Evolutionary conservation across 352 stramenopile genomes (phyloP).

Genomic region (Blastocystis sp.): DNA sequence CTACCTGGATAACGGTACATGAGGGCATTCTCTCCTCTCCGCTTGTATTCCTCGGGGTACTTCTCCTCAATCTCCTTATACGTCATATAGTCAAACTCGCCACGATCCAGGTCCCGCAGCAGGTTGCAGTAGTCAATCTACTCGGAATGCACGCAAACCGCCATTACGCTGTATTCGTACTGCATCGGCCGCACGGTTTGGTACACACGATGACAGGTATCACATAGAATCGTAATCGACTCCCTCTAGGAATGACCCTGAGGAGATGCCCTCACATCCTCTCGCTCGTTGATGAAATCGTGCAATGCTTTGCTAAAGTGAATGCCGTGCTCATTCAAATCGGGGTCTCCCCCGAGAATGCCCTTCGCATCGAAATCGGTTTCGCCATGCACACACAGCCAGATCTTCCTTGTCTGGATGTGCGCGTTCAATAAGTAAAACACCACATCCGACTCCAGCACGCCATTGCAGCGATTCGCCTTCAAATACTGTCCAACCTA

Average conservation of each 20-base stretch:
- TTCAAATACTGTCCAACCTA: constrained; percentile 29
- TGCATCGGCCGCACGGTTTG: background rate
- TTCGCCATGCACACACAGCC: constrained; percentile 81
- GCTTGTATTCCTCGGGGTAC: constrained; percentile 83
- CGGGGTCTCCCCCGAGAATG: constrained; percentile 74
- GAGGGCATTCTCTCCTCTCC: constrained; percentile 82
- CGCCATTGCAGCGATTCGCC: constrained; percentile 72
- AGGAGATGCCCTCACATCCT: constrained; percentile 64
- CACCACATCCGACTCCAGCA: constrained; percentile 73
- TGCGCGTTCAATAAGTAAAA: constrained; percentile 82
- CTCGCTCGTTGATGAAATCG: constrained; percentile 81
- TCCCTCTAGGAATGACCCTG: background rate
- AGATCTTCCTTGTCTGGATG: constrained; percentile 81
- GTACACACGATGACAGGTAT: background rate
- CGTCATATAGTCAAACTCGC: constrained; percentile 83
- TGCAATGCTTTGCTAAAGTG: constrained; percentile 79
- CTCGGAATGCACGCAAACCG: background rate
- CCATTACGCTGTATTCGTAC: constrained; percentile 59
- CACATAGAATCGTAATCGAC: constrained; percentile 18
- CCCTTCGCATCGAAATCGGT: constrained; percentile 79
- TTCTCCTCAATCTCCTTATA: constrained; percentile 80
- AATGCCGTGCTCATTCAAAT: constrained; percentile 80
- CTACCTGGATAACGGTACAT: constrained; percentile 79
- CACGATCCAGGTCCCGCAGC: constrained; percentile 84
- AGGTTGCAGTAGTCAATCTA: constrained; percentile 78